Evolutionary conservation across 805 yeast species (phyloP), one percentile per base, ranked within the genome.

Genomic region (Ogataea minuta): DNA sequence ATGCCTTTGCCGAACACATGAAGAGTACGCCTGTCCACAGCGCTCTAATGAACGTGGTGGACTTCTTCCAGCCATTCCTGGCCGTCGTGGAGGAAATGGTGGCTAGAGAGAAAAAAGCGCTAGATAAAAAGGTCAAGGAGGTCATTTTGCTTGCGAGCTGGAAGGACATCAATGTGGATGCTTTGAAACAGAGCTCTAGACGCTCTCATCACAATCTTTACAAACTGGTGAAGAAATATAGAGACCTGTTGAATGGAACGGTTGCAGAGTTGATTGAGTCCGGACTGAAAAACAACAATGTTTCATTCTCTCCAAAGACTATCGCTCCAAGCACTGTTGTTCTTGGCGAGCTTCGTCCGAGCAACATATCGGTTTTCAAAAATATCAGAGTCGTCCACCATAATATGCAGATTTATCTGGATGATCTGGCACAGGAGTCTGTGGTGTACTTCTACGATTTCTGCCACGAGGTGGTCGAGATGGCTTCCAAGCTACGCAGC

Each of bases 121-220:
- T 91, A 24, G 87, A 81, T 43, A 91, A 90, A 56, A 88, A 88
- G 34, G 76, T 93, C 9, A 72, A 79, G 24, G 99, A 93, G 42
- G 81, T 89, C 3, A 88, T 93, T 29, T 64, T 87, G 31, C 69
- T 93, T 11, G 97, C 99, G 1, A 86, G 96, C 54, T 95, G 98
- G 98, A 89, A 90, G 52, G 99, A 93, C 64, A 90, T 89, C 9
- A 95, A 93, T 54, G 77, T 89, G 30, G 95, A 85, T 56, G 96
- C 99, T 0, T 71, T 93, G 53, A 89, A 87, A 51, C 97, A 90
- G 62, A 87, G 96, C 62, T 93, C 99, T 5, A 79, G 88, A 48
- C 77, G 84, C 33, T 89, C 97, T 1, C 99, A 95, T 56, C 77
- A 79, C 48, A 78, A 72, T 51, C 77, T 93, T 37, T 91, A 82